Evolutionary conservation across 2,329 filamentous ascomycete genomes (phyloP).

Genomic region (Aspergillus pseudonomiae): DNA sequence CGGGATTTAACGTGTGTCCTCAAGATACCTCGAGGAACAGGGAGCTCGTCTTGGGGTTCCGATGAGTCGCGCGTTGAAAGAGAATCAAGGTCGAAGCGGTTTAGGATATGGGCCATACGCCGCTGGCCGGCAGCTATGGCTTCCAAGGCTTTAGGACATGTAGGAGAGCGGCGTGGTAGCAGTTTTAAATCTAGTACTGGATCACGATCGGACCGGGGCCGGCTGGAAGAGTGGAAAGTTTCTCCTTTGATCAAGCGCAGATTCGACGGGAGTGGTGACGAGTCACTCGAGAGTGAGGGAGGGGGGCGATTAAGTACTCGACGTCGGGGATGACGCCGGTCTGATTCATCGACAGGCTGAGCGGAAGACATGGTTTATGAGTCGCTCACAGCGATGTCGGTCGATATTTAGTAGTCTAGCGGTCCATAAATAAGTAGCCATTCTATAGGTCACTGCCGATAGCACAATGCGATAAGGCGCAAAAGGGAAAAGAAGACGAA

Average conservation of each 20-base stretch:
- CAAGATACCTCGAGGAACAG: slow-evolving; percentile 63
- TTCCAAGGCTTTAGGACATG: slow-evolving; percentile 59
- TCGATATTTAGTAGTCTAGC: not conserved
- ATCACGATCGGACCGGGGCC: slow-evolving; percentile 44
- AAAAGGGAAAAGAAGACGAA: not conserved
- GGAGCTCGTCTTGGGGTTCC: slow-evolving; percentile 59
- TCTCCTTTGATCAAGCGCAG: slow-evolving; percentile 69
- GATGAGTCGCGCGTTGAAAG: slow-evolving; percentile 45
- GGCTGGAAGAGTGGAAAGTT: slow-evolving; percentile 58
- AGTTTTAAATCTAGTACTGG: slow-evolving; percentile 48
- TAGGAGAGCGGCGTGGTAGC: slow-evolving; percentile 68
- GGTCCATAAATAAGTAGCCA: not conserved
- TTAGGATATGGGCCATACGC: slow-evolving; percentile 68
- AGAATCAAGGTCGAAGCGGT: slow-evolving; percentile 65
- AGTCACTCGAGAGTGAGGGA: slow-evolving; percentile 19
- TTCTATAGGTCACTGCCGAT: not conserved
- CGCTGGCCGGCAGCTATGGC: slow-evolving; percentile 70
- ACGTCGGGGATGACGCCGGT: slow-evolving; percentile 38
- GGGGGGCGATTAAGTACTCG: slow-evolving; percentile 27
- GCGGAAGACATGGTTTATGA: slow-evolving; percentile 34
- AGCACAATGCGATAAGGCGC: not conserved
- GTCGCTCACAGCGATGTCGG: not conserved
- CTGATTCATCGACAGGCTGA: slow-evolving; percentile 22
- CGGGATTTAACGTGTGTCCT: slow-evolving; percentile 57
- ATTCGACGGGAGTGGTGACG: slow-evolving; percentile 28